phyloP scores from a whole-genome alignment of 371 early-diverging fungal genomes.

The Lichtheimia corymbifera region DNA sequence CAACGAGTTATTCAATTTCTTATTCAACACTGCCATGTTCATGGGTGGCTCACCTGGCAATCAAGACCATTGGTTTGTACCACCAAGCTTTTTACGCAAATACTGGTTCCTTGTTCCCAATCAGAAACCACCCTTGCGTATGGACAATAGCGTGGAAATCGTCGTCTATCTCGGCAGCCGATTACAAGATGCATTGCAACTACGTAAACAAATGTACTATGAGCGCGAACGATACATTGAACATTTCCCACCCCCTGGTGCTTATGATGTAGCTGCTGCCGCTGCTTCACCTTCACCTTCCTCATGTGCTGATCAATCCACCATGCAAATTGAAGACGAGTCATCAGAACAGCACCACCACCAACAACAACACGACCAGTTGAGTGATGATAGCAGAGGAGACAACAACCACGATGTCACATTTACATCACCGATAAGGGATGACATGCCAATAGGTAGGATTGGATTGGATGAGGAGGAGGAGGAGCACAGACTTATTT shows the following conservation, averaged over 20 bases:
- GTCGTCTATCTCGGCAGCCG: slow-evolving; percentile 27
- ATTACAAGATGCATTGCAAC: slow-evolving; percentile 22
- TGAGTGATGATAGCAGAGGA: background rate
- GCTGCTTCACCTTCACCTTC: too few species aligned
- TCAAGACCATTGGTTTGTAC: slow-evolving; percentile 41
- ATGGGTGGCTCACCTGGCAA: slow-evolving; percentile 46
- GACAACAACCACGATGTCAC: slow-evolving; percentile 5
- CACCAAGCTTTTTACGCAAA: slow-evolving; percentile 32
- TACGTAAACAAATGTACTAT: slow-evolving; percentile 38
- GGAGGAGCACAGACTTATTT: background rate
- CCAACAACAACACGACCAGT: slow-evolving; percentile 2
- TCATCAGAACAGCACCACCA: slow-evolving; percentile 1
- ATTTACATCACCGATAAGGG: slow-evolving; percentile 11
- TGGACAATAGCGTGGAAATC: slow-evolving; percentile 36
- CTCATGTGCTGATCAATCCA: too few species aligned
- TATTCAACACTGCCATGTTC: slow-evolving; percentile 35
- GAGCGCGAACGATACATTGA: slow-evolving; percentile 32
- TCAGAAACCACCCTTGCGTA: slow-evolving; percentile 24
- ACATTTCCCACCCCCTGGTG: slow-evolving; percentile 24
- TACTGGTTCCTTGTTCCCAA: slow-evolving; percentile 47
- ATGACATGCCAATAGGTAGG: slow-evolving; percentile 25
- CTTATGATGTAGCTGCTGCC: background rate
- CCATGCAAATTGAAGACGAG: slow-evolving; percentile 3
- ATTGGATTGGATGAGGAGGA: background rate
- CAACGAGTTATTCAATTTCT: slow-evolving; percentile 40